Base-by-base conservation (phyloP, 2,329 filamentous ascomycete genomes). In the Aspergillus costaricaensis region DNA sequence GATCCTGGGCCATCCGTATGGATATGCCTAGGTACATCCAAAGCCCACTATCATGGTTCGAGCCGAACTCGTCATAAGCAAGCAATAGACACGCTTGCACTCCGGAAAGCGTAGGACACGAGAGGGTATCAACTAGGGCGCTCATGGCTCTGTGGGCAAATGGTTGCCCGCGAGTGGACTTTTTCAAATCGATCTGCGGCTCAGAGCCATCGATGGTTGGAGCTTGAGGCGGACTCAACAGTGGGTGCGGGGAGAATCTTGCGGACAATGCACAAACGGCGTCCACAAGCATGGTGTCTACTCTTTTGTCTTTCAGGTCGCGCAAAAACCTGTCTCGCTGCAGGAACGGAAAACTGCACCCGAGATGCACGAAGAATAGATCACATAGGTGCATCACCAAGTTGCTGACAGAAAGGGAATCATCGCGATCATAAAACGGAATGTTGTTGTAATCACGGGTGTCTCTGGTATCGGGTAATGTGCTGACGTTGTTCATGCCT, bases 1-100 rank as follows among this genome's bases (percentile, higher is more conserved):
- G 77, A 70, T 92, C 89, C 62, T 91, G 85, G 0, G 89, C 89
- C 86, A 92, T 90, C 4, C 92, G 88, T 62, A 96, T 96, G 0
- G 92, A 89, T 55, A 94, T 88, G 0, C 92, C 92, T 1, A 96
- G 81, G 71, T 96, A 96, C 91, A 96, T 96, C 92, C 92, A 96
- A 6, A 96, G 76, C 0, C 91, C 91, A 72, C 91, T 96, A 70
- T 96, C 92, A 68, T 93, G 91, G 65, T 91, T 91, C 10, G 91
- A 90, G 1, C 92, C 92, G 67, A 96, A 96, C 47, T 93, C 89
- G 66, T 96, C 91, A 70, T 96, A 96, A 0, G 91, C 92, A 77
- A 96, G 85, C 27, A 96, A 79, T 10, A 96, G 77, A 52, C 89
- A 92, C 0, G 92, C 91, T 68, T 96, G 92, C 0, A 95, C 91